Base-by-base conservation (phyloP, 164 flowering plant genomes). In the Magnolia changhungtana region DNA sequence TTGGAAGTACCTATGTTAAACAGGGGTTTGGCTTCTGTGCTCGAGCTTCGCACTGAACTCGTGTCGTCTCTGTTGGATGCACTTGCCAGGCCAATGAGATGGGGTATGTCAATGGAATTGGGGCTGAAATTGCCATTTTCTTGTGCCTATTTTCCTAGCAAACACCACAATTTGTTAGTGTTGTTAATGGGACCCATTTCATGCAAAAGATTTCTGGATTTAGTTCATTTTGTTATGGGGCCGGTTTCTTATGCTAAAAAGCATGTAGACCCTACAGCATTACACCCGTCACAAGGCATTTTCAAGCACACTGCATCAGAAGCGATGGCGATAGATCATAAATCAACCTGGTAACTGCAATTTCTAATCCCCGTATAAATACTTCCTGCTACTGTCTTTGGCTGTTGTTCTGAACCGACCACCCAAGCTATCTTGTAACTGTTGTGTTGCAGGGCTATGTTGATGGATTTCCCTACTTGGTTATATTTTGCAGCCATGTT, bases 381-480 rank as follows among this genome's bases (percentile, higher is more conserved):
- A 55, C 27, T 6, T 58, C 49, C 63, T 49, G 69, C 65, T 20
- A 29, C 66, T 71, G 20, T 71, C 16, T 29, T 27, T 72, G 21
- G 66, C n/a, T 29, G 13, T 73, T 66, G 19, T 75, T 72, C 67
- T 74, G 29, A 52, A 71, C 50, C 68, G 19, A 77, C 61, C 19
- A 21, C 64, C n/a, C 45, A 67, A 11, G 65, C 77, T 51, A 72
- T 51, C 71, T 67, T 50, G 67, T 50, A 74, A 64, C 7, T 78
- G 74, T 77, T 78, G 65, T 74, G 20, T 81, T 69, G 75, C 91
- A 93, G 98, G 96, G 90, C 91, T 69, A 52, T 86, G 80, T 86
- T 88, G 75, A 86, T 93, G 82, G 85, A 77, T 79, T 93, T 93
- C 77, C 94, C 91, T 14, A 81, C 74, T 75, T 93, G 98, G 96